phyloP scores from a whole-genome alignment of 306 rosid genomes.

The Parietaria judaica region DNA sequence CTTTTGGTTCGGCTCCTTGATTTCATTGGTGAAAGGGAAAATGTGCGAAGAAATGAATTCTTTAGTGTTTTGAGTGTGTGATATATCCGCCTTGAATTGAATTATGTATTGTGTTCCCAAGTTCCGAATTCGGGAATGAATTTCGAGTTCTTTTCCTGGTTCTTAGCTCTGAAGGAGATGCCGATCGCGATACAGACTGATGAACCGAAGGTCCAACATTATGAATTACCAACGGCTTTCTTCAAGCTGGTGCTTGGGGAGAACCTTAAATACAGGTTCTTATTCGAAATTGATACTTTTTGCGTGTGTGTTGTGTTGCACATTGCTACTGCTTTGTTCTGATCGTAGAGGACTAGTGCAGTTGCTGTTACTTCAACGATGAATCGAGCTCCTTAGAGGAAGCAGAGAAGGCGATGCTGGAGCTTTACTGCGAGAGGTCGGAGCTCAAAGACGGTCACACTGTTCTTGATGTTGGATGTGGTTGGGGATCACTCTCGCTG shows the following conservation, averaged over 20 bases:
- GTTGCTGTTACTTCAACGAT: slow-evolving; percentile 70
- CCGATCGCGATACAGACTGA: slow-evolving; percentile 81
- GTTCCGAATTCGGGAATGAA: too few relatives aligned
- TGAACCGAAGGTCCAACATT: slow-evolving; percentile 65
- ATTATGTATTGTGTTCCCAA: too few relatives aligned
- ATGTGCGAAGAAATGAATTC: too few relatives aligned
- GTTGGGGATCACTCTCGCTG: slow-evolving; percentile 83
- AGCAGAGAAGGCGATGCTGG: slow-evolving; percentile 81
- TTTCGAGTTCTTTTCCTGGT: too few relatives aligned
- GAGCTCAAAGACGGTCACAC: slow-evolving; percentile 57
- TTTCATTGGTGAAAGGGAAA: too few relatives aligned
- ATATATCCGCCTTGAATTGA: too few relatives aligned
- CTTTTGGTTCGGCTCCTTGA: too few relatives aligned
- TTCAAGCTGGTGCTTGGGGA: slow-evolving; percentile 76
- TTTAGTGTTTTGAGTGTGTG: too few relatives aligned
- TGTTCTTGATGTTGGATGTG: slow-evolving; percentile 88
- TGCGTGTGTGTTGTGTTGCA: too few relatives aligned
- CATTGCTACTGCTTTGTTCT: neutral
- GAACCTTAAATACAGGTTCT: slow-evolving; percentile 77
- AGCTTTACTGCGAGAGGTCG: slow-evolving; percentile 62
- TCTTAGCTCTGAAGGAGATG: slow-evolving; percentile 69
- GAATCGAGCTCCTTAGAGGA: slow-evolving; percentile 57
- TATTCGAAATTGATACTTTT: neutral
- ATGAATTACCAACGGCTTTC: slow-evolving; percentile 86
- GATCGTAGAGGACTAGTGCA: slow-evolving; percentile 24